Evolutionary conservation across 176 grass and related monocot genomes (phyloP), one percentile per base, ranked within the genome.

Genomic region (Oryza rufipogon): DNA sequence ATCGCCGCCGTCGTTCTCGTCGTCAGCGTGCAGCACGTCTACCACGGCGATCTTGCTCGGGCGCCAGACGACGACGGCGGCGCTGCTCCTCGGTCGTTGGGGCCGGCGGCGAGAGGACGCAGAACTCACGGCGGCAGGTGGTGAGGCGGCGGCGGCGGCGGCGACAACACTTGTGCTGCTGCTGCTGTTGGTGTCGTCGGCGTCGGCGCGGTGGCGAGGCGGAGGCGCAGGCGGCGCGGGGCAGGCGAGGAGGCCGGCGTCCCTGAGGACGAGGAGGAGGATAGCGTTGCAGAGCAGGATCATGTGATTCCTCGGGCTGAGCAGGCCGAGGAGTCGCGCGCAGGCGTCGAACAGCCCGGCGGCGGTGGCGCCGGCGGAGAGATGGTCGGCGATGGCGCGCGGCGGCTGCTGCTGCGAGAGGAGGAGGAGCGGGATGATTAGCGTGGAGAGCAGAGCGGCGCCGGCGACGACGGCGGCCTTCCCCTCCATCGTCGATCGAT

Each of bases 231-330:
- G 28, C 28, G 26, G 26, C 0, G 28, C 28, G 28, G 28, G 28
- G 28, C 28, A 28, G 22, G 70, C 28, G 79, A 94, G 90, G 66
- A 97, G 23, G 1, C 95, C 95, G 10, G 92, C 88, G 71, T 97
- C 90, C 74, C 45, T 78, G 85, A 88, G 88, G 28, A 97, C 33
- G 85, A 94, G 4, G 47, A 93, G 6, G 56, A 97, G 77, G 64
- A 97, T 89, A 79, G 84, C 86, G 85, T 97, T 73, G 65, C 84
- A 92, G 42, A 94, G 70, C 26, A 97, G 64, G 78, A 93, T 66
- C 75, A 93, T 81, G 88, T 34, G 33, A 5, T 87, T 92, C 25
- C 74, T 73, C 14, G 81, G 67, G 70, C n/a, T 89, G 56, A 86
- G 46, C 74, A 94, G 74, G 20, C 12, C 66, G 6, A 73, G 1